phyloP scores from a whole-genome alignment of 352 stramenopile species.

The Thraustochytrium aureum region DNA sequence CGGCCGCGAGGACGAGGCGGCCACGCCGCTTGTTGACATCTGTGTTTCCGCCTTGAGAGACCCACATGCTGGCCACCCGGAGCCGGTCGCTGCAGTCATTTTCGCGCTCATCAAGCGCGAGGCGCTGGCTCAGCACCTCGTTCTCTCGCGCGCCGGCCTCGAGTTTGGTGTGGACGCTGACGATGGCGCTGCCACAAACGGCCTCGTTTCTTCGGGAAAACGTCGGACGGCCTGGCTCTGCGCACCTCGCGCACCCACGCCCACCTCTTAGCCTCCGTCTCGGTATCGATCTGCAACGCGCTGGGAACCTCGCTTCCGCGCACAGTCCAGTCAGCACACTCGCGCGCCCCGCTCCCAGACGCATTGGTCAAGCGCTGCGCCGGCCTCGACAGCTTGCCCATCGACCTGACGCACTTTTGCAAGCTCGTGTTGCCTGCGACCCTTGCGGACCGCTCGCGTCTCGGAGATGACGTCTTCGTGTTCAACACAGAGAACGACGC shows the following conservation, averaged over 20 bases:
- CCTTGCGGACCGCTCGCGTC: not conserved
- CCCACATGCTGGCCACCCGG: slow-evolving; percentile 44
- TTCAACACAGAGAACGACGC: not conserved
- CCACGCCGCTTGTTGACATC: slow-evolving; percentile 32
- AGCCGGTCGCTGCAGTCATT: slow-evolving; percentile 34
- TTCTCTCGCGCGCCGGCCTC: slow-evolving; percentile 22
- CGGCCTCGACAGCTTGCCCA: not conserved
- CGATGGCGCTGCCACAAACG: not conserved
- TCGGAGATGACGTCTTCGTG: not conserved
- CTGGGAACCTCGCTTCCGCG: slow-evolving; percentile 1
- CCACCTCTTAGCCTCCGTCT: slow-evolving; percentile 22
- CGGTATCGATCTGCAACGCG: slow-evolving; percentile 41
- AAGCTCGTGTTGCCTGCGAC: not conserved
- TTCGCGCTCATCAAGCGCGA: slow-evolving; percentile 45
- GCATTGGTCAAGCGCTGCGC: slow-evolving; percentile 1
- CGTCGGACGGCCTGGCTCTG: too few species aligned
- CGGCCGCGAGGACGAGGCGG: slow-evolving; percentile 27
- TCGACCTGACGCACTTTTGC: not conserved
- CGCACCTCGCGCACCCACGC: not conserved
- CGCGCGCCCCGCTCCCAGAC: not conserved
- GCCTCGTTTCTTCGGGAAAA: not conserved
- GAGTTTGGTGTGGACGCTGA: not conserved
- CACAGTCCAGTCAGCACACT: not conserved
- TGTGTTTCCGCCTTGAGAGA: slow-evolving; percentile 46
- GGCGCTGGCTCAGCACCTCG: slow-evolving; percentile 28